A percentile compares a stretch with the other conserved stretches of the same genome.
phyloP scores from a whole-genome alignment of 2,329 filamentous ascomycete species.

The Colletotrichum sp. region DNA sequence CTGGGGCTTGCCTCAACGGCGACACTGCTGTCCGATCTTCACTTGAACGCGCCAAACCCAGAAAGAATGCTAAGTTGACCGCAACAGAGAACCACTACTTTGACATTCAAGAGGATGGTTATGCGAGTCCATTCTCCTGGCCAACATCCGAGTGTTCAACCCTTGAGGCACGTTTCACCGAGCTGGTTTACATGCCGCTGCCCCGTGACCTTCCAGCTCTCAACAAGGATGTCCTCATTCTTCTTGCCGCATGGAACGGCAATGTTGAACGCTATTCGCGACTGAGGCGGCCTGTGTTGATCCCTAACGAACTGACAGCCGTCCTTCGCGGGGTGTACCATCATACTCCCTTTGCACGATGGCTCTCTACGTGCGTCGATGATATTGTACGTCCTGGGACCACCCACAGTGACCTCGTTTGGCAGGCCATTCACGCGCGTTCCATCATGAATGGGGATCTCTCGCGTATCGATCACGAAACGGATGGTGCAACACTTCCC shows the following conservation, averaged over 20 bases:
- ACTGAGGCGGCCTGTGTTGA: constrained; percentile 30
- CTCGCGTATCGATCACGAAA: constrained; percentile 13
- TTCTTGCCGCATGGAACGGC: constrained; percentile 39
- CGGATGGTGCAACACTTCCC: not conserved
- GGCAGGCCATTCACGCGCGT: constrained; percentile 27
- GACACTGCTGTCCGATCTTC: constrained; percentile 33
- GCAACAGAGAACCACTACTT: too few species aligned
- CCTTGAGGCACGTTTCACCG: constrained; percentile 9
- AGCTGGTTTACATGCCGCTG: constrained; percentile 32
- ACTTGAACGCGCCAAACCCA: too few species aligned
- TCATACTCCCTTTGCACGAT: constrained; percentile 36
- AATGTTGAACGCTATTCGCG: constrained; percentile 43
- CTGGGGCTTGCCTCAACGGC: constrained; percentile 38
- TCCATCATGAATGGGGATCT: constrained; percentile 37
- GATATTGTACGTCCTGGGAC: not conserved
- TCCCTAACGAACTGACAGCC: constrained; percentile 29
- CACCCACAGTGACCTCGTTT: accelerated
- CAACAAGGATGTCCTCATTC: constrained; percentile 42
- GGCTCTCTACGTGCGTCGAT: not conserved
- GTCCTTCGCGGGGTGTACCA: constrained; percentile 41
- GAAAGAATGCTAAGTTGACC: too few species aligned
- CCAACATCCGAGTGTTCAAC: not conserved
- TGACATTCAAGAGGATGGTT: constrained; percentile 37
- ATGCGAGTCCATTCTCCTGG: constrained; percentile 11
- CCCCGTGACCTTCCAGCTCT: constrained; percentile 38